Conservation (phyloP, 2,329 filamentous ascomycete species). For the Chrysoporthe puriensis region DNA sequence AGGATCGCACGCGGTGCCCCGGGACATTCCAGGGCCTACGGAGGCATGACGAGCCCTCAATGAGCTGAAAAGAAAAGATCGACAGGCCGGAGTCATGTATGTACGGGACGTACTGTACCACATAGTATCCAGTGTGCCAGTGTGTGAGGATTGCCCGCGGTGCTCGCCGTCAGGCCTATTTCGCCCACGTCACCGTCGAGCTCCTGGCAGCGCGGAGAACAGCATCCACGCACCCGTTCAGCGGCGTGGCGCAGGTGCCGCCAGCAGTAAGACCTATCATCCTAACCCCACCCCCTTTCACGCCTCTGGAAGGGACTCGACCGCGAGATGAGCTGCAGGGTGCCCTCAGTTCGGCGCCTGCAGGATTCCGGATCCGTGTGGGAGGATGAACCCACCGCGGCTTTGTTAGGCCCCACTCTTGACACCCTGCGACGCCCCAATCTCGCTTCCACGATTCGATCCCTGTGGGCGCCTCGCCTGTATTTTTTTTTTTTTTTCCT, state of each 20-base stretch:
- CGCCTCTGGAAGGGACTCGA: background rate
- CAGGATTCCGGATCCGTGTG: slow-evolving; percentile 8
- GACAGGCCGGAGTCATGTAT: background rate
- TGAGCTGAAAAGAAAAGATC: background rate
- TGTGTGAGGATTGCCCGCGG: background rate
- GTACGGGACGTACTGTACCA: too few relatives aligned
- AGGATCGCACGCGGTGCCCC: background rate
- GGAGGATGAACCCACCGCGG: background rate
- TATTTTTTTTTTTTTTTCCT: background rate
- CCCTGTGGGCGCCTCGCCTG: background rate
- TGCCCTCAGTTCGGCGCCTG: slow-evolving; percentile 3
- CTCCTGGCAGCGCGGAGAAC: background rate
- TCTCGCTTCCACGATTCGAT: slow-evolving; percentile 3
- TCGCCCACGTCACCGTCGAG: background rate
- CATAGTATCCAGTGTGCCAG: too few relatives aligned
- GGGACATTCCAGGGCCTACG: background rate
- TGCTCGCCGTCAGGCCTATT: background rate
- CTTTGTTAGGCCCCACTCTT: background rate
- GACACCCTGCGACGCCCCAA: background rate
- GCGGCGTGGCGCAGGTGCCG: background rate
- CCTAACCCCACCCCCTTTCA: background rate
- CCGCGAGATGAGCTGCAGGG: background rate
- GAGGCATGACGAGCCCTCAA: background rate
- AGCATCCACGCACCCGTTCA: background rate
- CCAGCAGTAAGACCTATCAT: background rate